These are phyloP conservation scores for Mucor saturninus DNA, from an alignment of 371 early-diverging fungal species.

Conservation along the genomic window DNA sequence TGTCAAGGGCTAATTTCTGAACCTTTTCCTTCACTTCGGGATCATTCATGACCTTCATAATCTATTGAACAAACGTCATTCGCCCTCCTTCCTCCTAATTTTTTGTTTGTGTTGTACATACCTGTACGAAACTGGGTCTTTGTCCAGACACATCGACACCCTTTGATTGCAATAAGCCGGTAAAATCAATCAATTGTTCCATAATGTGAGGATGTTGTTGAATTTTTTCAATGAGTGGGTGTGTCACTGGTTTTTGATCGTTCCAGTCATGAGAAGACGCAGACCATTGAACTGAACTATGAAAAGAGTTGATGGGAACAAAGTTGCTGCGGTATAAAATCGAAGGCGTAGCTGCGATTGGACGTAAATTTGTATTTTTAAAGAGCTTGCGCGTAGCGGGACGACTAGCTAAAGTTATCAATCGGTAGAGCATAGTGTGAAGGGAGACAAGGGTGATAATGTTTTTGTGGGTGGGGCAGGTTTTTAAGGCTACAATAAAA, in stretches of 20 bases:
- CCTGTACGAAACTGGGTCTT: conserved; percentile 39
- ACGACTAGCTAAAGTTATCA: conserved; percentile 3
- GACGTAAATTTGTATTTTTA: background rate
- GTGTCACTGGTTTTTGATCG: conserved; percentile 12
- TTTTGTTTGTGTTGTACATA: background rate
- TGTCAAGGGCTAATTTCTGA: conserved; percentile 33
- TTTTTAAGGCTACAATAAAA: no score
- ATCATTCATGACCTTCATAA: conserved; percentile 51
- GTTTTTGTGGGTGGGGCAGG: no score
- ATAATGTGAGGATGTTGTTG: conserved; percentile 43
- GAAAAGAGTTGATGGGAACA: background rate
- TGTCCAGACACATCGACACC: conserved; percentile 38
- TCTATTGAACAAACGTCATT: conserved; percentile 8
- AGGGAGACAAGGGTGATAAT: background rate
- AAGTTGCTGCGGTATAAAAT: background rate
- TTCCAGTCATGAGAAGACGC: conserved; percentile 29
- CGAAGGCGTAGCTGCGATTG: background rate
- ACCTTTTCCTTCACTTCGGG: conserved; percentile 39
- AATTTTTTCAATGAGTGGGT: conserved; percentile 45
- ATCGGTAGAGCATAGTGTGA: conserved; percentile 15
- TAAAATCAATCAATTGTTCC: conserved; percentile 43
- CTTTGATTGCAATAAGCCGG: conserved; percentile 38
- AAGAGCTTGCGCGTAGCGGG: conserved; percentile 9
- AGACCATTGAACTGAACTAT: background rate
- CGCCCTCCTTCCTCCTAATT: background rate